A percentile compares a stretch with the other conserved stretches of the same genome.
phyloP scores from a whole-genome alignment of 352 stramenopile genomes.

The Thraustochytrium striatum region DNA sequence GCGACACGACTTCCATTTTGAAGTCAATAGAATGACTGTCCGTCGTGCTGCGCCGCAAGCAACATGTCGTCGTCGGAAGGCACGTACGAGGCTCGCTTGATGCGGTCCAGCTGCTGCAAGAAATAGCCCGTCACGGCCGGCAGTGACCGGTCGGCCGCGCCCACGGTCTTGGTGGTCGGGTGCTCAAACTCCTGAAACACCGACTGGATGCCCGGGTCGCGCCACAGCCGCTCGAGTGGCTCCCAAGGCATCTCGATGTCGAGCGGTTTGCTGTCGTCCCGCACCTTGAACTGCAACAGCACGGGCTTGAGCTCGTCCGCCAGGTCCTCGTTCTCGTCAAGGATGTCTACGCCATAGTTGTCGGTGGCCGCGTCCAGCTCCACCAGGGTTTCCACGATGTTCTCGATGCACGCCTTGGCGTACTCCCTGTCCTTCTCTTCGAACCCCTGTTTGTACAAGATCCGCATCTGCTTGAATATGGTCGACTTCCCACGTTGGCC shows the following conservation, averaged over 20 bases:
- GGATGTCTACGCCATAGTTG: constrained; percentile 24
- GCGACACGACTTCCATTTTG: constrained; percentile 30
- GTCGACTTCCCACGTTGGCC: constrained; percentile 58
- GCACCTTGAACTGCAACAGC: constrained; percentile 17
- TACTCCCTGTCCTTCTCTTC: constrained; percentile 47
- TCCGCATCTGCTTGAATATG: constrained; percentile 65
- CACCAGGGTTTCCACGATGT: constrained; percentile 39
- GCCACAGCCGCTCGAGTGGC: constrained; percentile 6
- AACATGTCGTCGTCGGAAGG: constrained; percentile 37
- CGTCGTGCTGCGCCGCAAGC: not conserved
- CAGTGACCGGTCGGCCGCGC: not conserved
- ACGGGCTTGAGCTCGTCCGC: constrained; percentile 30
- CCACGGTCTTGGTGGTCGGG: not conserved
- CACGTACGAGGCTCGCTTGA: constrained; percentile 11
- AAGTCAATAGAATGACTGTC: constrained; percentile 20
- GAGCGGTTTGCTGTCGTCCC: not conserved
- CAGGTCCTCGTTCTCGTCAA: constrained; percentile 42
- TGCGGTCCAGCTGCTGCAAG: constrained; percentile 26
- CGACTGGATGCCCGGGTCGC: constrained; percentile 31
- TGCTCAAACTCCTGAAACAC: constrained; percentile 37
- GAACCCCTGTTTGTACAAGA: constrained; percentile 59
- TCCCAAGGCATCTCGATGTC: constrained; percentile 3
- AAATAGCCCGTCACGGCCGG: constrained; percentile 27
- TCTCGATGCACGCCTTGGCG: constrained; percentile 10
- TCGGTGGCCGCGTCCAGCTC: constrained; percentile 36